Evolutionary conservation across 257 asterid genomes (phyloP).

Genomic region (Rhazya stricta): DNA sequence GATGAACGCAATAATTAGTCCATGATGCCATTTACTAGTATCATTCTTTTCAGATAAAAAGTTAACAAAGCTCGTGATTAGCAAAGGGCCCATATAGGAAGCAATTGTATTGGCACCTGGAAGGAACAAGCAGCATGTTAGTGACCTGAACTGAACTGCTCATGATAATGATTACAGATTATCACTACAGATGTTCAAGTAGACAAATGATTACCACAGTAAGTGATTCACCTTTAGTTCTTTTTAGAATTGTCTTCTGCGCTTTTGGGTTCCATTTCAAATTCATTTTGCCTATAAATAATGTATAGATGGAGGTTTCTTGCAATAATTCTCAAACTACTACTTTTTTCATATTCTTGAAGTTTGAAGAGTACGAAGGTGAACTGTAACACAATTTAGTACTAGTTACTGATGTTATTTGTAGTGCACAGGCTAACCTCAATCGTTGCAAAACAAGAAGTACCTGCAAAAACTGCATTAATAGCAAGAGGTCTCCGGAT

Average conservation of each 20-base stretch:
- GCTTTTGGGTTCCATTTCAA: background rate
- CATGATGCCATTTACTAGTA: conserved; percentile 40
- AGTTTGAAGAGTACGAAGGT: background rate
- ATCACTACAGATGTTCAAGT: background rate
- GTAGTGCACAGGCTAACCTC: background rate
- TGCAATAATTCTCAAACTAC: background rate
- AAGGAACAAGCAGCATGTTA: conserved; percentile 15
- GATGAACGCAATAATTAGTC: conserved; percentile 55
- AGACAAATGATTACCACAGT: background rate
- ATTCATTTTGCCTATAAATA: background rate
- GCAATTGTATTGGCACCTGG: conserved; percentile 70
- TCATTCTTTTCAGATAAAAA: conserved; percentile 53
- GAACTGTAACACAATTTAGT: background rate
- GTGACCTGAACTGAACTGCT: background rate
- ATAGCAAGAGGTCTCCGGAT: conserved; percentile 44
- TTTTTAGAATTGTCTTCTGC: background rate
- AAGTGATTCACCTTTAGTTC: background rate
- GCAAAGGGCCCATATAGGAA: conserved; percentile 70
- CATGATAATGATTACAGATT: background rate
- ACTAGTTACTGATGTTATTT: too few relatives aligned
- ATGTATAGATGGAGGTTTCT: background rate
- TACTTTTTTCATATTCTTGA: background rate
- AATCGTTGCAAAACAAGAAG: background rate
- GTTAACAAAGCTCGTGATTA: conserved; percentile 73
- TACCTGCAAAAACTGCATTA: conserved; percentile 87